Evolutionary conservation across 2,329 filamentous ascomycete species (phyloP), one percentile per base, ranked within the genome.

Genomic region (Diatrype stigma): DNA sequence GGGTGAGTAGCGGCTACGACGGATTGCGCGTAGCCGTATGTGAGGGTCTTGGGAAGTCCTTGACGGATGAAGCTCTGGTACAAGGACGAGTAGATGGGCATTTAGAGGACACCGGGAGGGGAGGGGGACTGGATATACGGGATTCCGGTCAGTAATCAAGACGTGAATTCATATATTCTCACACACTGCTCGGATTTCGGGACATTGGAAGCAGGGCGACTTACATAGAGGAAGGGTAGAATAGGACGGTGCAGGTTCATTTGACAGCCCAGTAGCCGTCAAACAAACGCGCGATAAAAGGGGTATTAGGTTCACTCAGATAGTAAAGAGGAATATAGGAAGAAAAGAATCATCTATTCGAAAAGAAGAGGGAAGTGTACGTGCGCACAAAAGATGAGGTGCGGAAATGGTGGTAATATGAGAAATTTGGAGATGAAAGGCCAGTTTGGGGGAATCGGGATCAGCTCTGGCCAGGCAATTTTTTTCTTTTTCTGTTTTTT

Each of bases 11-110:
- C 93, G 67, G 94, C 94, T 75, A 99, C 91, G 74, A 97, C 87
- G 57, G 92, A 96, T 72, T 97, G 93, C 64, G 92, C 92, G 82
- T 96, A 97, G 75, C 93, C 93, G 83, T 97, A 90, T 71, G 90
- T 93, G 72, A 97, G 88, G 67, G 92, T 91, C 79, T 97, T 97
- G 69, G 90, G 86, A 76, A 96, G 88, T 87, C 90, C 92, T 82
- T 93, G 89, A 80, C 94, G 93, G 84, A 96, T 90, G 80, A 97
- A 89, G 79, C 81, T 86, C 75, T 83, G 79, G 73, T 84, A 85
- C 60, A 86, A 75, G 67, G 80, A 82, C 57, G 82, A 85, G 72
- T 85, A 85, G 67, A 85, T 83, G 74, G 83, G 84, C 93, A 96
- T 97, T 96, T 95, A 96, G 89, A 81, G 84, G 71, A 82, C 76